These are phyloP conservation scores for Rhizophora apiculata DNA, from an alignment of 345 rosid species.

Conservation along the genomic window DNA sequence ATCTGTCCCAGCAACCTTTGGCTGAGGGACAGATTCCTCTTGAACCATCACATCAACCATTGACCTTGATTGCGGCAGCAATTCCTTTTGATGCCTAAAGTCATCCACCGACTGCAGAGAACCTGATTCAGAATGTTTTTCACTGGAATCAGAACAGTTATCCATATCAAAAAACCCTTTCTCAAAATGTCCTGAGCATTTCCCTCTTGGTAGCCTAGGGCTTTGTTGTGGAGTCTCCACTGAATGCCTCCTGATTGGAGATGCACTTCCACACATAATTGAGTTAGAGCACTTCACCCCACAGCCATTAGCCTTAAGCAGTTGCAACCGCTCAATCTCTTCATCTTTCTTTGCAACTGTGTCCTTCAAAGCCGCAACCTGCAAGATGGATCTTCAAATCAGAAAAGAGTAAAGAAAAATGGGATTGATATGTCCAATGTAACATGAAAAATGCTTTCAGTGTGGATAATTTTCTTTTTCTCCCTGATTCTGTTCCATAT, in stretches of 20 bases:
- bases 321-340: constrained; percentile 66
- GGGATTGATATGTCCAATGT: neutral
- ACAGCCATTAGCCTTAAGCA: constrained; percentile 40
- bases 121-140: constrained; percentile 66
- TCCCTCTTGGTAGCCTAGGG: constrained; percentile 33
- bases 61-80: constrained; percentile 35
- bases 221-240: constrained; percentile 41
- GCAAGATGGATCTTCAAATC: constrained; percentile 20
- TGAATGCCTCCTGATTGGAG: constrained; percentile 64
- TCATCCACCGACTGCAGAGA: constrained; percentile 61
- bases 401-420: neutral
- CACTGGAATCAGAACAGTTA: constrained; percentile 57
- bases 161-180: constrained; percentile 61
- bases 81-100: constrained; percentile 33
- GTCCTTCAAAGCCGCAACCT: constrained; percentile 77
- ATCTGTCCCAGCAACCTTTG: constrained; percentile 30
- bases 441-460: constrained; percentile 1
- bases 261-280: constrained; percentile 49
- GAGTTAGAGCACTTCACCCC: constrained; percentile 48
- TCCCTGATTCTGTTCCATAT: neutral
- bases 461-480: neutral
- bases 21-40: constrained; percentile 3
- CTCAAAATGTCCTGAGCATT: constrained; percentile 37
- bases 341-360: constrained; percentile 67
- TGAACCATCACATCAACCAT: constrained; percentile 10